A percentile compares a stretch with the other conserved stretches of the same genome.
These are phyloP conservation scores for Vachellia pachyceras DNA, from an alignment of 306 rosid species.

Conservation along the genomic window DNA sequence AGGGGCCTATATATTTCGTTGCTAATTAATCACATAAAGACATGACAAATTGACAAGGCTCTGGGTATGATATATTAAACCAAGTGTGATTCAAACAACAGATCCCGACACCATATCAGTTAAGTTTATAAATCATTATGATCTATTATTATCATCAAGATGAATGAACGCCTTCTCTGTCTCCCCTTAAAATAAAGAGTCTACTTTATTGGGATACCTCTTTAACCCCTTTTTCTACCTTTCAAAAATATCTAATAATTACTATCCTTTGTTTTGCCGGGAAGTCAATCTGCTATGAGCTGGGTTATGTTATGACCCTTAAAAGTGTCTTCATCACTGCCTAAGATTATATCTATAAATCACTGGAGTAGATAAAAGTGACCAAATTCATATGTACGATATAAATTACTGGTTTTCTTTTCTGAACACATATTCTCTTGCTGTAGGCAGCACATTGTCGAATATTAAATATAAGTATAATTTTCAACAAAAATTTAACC, in stretches of 20 bases:
- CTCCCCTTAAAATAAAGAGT: background rate
- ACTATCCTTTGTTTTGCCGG: background rate
- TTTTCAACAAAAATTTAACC: no score
- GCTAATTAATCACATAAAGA: conserved; percentile 25
- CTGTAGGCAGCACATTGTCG: no score
- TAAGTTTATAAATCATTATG: conserved; percentile 30
- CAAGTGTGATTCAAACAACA: conserved; percentile 19
- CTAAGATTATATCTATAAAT: no score
- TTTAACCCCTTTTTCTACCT: background rate
- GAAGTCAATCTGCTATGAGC: background rate
- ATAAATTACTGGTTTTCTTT: no score
- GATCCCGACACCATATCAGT: conserved; percentile 43
- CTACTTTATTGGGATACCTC: background rate
- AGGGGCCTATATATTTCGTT: background rate
- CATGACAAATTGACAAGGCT: conserved; percentile 41
- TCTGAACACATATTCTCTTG: no score
- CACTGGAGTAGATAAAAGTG: no score
- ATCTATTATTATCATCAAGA: conserved; percentile 35
- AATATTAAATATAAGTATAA: no score
- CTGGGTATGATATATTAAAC: conserved; percentile 20
- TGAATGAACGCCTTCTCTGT: background rate
- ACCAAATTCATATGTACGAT: no score
- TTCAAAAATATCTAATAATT: background rate
- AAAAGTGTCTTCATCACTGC: background rate
- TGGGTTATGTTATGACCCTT: background rate